Conservation (phyloP, 2,329 filamentous ascomycete genomes). For the Apiospora malaysiana region DNA sequence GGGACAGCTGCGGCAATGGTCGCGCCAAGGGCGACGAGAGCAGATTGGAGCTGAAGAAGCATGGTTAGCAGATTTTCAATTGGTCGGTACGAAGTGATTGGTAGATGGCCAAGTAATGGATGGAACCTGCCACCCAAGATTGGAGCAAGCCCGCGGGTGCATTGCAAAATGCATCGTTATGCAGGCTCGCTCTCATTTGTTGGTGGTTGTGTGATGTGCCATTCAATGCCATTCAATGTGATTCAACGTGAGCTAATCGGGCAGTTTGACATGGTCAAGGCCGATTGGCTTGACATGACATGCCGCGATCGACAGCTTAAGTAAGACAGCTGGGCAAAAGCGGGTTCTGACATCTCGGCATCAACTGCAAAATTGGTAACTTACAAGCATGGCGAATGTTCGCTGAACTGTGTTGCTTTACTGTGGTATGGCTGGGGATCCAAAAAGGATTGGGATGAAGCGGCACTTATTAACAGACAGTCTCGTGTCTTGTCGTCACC, state of each 20-base stretch:
- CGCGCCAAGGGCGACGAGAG: slow-evolving; percentile 59
- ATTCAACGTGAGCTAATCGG: not conserved
- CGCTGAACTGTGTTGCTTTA: not conserved
- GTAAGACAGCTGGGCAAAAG: slow-evolving; percentile 13
- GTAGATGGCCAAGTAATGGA: not conserved
- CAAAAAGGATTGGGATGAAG: not conserved
- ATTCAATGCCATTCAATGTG: not conserved
- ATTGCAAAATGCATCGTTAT: not conserved
- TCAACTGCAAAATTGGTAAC: not conserved
- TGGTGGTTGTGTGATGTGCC: not conserved
- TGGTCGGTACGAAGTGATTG: not conserved
- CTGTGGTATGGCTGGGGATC: not conserved
- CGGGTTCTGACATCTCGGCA: not conserved
- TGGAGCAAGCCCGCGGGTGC: not conserved
- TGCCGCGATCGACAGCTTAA: not conserved
- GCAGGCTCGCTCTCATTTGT: not conserved
- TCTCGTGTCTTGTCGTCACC: slow-evolving; percentile 8
- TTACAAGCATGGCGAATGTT: slow-evolving; percentile 14
- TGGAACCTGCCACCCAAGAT: not conserved
- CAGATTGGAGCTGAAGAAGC: slow-evolving; percentile 44
- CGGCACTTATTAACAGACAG: slow-evolving; percentile 13
- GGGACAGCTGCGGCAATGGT: slow-evolving; percentile 61
- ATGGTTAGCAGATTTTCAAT: not conserved
- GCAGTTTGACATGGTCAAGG: not conserved
- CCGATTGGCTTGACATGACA: not conserved